These are phyloP conservation scores for Cenchrus purpureus DNA, from an alignment of 176 grass and related monocot genomes.

Conservation along the genomic window DNA sequence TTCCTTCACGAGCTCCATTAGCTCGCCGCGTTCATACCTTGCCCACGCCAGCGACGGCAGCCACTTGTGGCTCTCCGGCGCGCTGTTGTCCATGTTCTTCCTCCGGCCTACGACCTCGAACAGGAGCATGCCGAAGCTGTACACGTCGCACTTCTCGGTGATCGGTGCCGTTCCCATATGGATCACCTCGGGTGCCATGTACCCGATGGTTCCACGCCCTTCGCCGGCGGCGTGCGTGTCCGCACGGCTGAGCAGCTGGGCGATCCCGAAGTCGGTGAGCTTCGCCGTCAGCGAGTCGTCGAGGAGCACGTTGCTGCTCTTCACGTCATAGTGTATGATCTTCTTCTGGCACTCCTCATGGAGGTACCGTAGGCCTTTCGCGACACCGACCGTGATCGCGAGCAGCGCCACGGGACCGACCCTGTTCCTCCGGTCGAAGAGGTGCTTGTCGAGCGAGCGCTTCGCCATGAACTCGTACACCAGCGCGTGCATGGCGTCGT, in stretches of 20 bases:
- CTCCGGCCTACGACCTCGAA: neutral
- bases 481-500: neutral
- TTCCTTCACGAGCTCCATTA: neutral
- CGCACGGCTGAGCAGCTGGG: no score
- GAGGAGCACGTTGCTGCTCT: slow-evolving; percentile 73
- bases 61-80: neutral
- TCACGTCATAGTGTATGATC: slow-evolving; percentile 75
- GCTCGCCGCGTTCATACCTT: neutral
- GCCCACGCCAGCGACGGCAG: neutral
- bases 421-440: neutral
- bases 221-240: no score
- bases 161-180: no score
- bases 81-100: no score
- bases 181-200: no score
- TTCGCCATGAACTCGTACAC: slow-evolving; percentile 10
- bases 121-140: neutral
- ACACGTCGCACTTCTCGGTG: neutral
- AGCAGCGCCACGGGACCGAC: no score
- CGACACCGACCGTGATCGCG: no score
- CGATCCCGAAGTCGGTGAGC: no score
- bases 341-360: slow-evolving; percentile 15
- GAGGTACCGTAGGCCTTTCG: no score
- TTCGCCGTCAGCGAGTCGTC: neutral
- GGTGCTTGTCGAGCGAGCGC: neutral
- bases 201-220: no score